phyloP scores from a whole-genome alignment of 805 yeast genomes.

The Candida dendrica region DNA sequence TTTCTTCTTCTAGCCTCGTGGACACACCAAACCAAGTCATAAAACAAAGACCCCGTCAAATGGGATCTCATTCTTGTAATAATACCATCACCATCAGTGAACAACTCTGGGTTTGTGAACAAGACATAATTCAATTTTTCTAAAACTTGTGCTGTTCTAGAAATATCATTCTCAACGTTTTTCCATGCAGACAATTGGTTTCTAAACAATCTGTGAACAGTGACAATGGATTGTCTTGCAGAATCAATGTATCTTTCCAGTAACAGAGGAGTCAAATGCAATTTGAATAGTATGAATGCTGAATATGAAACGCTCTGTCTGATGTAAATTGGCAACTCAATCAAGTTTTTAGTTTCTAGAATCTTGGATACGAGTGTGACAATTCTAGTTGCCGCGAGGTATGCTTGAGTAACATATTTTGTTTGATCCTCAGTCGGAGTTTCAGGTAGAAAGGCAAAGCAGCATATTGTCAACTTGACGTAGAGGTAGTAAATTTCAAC shows the following conservation, averaged over 20 bases:
- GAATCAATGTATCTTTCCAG: slow-evolving; percentile 68
- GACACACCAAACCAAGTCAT: slow-evolving; percentile 88
- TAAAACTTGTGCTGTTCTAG: slow-evolving; percentile 84
- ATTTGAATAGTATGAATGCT: slow-evolving; percentile 69
- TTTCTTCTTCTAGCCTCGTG: slow-evolving; percentile 86
- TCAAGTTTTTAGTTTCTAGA: slow-evolving; percentile 59
- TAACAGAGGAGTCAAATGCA: slow-evolving; percentile 71
- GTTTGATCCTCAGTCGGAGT: slow-evolving; percentile 85
- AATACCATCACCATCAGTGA: slow-evolving; percentile 64
- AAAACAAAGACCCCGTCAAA: slow-evolving; percentile 82
- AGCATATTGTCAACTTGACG: slow-evolving; percentile 72
- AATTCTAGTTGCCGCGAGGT: slow-evolving; percentile 71
- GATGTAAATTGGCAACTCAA: slow-evolving; percentile 80
- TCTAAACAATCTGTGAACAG: slow-evolving; percentile 81
- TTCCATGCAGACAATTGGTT: slow-evolving; percentile 91
- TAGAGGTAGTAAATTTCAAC: slow-evolving; percentile 76
- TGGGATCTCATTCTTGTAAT: slow-evolving; percentile 88
- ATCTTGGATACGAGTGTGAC: slow-evolving; percentile 71
- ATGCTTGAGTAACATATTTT: slow-evolving; percentile 75
- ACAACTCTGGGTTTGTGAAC: slow-evolving; percentile 80
- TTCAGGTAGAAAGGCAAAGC: slow-evolving; percentile 87
- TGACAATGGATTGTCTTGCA: slow-evolving; percentile 87
- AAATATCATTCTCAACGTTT: slow-evolving; percentile 75
- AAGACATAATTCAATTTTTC: slow-evolving; percentile 84
- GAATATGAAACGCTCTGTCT: slow-evolving; percentile 82